Evolutionary conservation across 768 basidiomycete genomes (phyloP), one percentile per base, ranked within the genome.

Genomic region (Kwoniella sp.): DNA sequence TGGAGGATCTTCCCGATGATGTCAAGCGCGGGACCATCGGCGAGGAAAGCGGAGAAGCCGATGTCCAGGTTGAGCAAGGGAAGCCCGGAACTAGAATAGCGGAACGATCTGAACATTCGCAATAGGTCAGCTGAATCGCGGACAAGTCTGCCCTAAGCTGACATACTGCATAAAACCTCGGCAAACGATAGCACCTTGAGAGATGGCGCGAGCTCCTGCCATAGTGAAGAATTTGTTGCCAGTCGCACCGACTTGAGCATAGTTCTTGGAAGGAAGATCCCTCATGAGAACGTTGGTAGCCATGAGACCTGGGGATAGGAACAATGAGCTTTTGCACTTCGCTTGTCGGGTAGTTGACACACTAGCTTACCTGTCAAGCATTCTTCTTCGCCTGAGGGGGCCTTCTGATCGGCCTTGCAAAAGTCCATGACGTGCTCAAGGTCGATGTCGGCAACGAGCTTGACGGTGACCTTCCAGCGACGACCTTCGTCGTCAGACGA

Each of bases 281-380:
- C 79, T 73, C 34, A 81, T 65, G n/a, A 81, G 73, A 13, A 80
- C 77, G 59, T 81, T 81, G 47, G 77, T 70, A 3, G 78, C 76
- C 78, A 78, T 78, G 54, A 80, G 47, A 28, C 66, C 75, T 76
- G 52, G 8, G n/a, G 48, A 8, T 12, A 45, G 8, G 31, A 29
- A 22, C 20, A 28, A 7, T 57, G 26, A 57, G 58, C 51, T 48
- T 17, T 2, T 9, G 13, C 38, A 34, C 22, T 15, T 8, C 12
- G 12, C 2, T 26, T 47, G 23, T 15, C 5, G 25, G 22, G n/a
- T 11, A 7, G 5, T 20, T n/a, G n/a, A 0, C 23, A n/a, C 7
- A 3, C 4, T 11, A 15, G 38, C 71, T 69, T 20, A 77, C 75
- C 75, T 2, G 75, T 77, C 61, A 74, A 48, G 48, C 68, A 71